phyloP scores from a whole-genome alignment of 1,139 yeast species.

The Meyerozyma elateridarum region DNA sequence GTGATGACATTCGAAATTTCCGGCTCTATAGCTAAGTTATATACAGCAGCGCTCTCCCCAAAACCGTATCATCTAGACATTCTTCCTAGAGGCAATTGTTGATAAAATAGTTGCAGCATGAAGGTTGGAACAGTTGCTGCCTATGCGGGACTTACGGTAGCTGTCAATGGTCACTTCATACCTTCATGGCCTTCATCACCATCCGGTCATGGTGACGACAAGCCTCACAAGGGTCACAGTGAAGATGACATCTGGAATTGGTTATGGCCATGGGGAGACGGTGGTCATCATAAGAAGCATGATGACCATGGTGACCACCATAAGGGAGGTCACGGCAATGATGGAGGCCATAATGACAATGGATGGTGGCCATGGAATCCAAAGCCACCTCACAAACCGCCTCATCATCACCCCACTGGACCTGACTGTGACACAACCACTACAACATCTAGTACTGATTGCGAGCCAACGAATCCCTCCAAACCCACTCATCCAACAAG shows the following conservation, averaged over 20 bases:
- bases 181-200: conserved; percentile 1
- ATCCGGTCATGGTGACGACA: background rate
- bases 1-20: background rate
- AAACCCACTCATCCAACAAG: background rate
- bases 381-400: background rate
- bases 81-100: too few relatives aligned
- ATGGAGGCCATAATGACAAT: background rate
- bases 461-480: background rate
- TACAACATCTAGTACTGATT: background rate
- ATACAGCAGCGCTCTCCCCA: background rate
- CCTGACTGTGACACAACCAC: background rate
- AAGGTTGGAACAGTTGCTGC: conserved; percentile 2
- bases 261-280: conserved; percentile 1
- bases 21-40: background rate
- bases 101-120: background rate
- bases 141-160: background rate
- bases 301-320: conserved; percentile 1
- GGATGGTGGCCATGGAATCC: background rate
- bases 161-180: conserved; percentile 2
- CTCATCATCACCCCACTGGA: background rate
- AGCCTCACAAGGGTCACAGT: background rate
- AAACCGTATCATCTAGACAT: too few relatives aligned
- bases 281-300: background rate
- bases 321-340: background rate
- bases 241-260: background rate